A percentile compares a stretch with the other conserved stretches of the same genome.
phyloP scores from a whole-genome alignment of 148 eudicot species.

The Arbutus unedo region DNA sequence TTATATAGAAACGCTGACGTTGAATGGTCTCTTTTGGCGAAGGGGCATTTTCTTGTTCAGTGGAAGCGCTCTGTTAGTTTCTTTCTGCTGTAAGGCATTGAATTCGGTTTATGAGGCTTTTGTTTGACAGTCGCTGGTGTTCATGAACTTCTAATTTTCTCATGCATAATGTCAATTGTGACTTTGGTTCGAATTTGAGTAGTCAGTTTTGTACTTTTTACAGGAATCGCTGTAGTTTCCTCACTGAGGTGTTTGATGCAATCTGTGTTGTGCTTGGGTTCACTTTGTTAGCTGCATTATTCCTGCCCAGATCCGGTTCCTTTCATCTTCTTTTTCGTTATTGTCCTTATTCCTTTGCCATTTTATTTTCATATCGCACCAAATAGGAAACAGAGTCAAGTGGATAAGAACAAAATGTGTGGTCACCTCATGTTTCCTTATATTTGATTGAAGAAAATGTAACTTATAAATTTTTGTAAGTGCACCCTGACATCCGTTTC shows the following conservation, averaged over 20 bases:
- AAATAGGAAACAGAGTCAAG: neutral
- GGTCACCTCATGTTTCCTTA: neutral
- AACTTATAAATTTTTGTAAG: neutral
- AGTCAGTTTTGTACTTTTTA: neutral
- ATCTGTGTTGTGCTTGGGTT: conserved; percentile 14
- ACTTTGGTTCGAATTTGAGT: too few species aligned
- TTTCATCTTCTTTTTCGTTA: neutral
- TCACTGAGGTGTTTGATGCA: conserved; percentile 1
- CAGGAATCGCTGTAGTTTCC: conserved; percentile 3
- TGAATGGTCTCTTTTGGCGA: neutral
- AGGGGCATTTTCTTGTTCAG: neutral
- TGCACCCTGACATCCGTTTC: neutral
- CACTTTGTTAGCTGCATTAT: neutral
- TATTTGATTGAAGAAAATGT: neutral
- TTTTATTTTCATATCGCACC: conserved; percentile 11
- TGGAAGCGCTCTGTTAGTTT: neutral
- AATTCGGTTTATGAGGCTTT: neutral
- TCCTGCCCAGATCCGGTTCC: conserved; percentile 1
- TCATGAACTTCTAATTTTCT: too few species aligned
- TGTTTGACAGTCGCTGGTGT: too few species aligned
- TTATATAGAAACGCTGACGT: neutral
- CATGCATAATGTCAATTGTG: too few species aligned
- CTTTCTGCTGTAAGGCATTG: neutral
- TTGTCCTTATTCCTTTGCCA: conserved; percentile 15
- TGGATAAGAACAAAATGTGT: conserved; percentile 13